Conservation (phyloP, 257 asterid genomes). For the Nicotiana tomentosiformis region DNA sequence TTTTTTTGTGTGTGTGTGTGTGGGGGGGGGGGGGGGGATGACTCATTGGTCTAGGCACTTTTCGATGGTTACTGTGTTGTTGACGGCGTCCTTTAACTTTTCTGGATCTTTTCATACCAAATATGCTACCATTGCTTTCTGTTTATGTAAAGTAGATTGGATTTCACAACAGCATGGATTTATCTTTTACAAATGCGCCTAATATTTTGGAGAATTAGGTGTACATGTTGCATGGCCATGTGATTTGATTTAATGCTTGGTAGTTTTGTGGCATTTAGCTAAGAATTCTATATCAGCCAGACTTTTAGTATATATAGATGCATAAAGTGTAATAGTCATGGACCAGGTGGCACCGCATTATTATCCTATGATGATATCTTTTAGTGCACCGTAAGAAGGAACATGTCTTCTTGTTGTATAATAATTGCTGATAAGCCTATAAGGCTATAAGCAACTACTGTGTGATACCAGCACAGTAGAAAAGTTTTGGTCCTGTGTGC, state of each 20-base stretch:
- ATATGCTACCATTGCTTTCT: neutral
- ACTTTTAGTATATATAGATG: neutral
- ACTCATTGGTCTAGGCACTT: neutral
- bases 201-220: neutral
- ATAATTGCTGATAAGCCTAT: neutral
- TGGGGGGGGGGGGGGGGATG: no score
- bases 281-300: neutral
- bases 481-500: neutral
- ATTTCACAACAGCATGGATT: neutral
- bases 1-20: no score
- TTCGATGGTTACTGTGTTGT: neutral
- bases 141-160: neutral
- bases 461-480: neutral
- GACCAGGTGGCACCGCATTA: neutral
- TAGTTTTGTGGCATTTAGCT: neutral
- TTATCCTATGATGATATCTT: neutral
- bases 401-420: neutral
- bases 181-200: neutral
- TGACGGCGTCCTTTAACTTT: neutral
- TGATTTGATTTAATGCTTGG: neutral
- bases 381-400: neutral
- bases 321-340: neutral
- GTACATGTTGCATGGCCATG: neutral
- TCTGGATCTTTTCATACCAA: neutral
- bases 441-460: neutral